These are phyloP conservation scores for Umbelopsis ramanniana DNA, from an alignment of 192 early-diverging fungal genomes.

Conservation along the genomic window DNA sequence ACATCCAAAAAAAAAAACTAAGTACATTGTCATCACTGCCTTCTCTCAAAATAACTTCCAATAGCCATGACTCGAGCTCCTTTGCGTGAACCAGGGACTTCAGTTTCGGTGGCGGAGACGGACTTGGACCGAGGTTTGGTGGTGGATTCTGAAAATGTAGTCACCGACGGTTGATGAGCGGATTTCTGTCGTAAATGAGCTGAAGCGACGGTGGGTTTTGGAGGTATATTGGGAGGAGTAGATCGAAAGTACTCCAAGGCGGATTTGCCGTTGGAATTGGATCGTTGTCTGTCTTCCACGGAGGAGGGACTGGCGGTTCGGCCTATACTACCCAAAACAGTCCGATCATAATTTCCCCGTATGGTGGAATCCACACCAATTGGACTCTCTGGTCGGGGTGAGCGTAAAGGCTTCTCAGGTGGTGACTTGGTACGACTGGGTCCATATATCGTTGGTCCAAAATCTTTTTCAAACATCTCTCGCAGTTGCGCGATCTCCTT, in stretches of 20 bases:
- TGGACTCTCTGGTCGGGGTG: not conserved
- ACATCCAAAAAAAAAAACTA: not conserved
- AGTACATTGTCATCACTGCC: not conserved
- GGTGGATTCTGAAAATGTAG: not conserved
- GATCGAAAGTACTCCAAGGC: slow-evolving; percentile 22
- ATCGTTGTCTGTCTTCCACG: not conserved
- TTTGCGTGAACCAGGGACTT: not conserved
- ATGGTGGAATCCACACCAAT: slow-evolving; percentile 1
- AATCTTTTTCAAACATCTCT: slow-evolving; percentile 18
- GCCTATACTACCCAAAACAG: not conserved
- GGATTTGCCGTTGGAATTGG: not conserved
- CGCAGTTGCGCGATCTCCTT: not conserved
- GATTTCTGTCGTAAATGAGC: slow-evolving; percentile 25
- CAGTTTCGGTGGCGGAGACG: slow-evolving; percentile 22
- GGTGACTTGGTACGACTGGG: not conserved
- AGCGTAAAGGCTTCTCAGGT: not conserved
- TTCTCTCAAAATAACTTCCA: slow-evolving; percentile 33
- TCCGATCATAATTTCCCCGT: slow-evolving; percentile 16
- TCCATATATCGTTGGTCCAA: not conserved
- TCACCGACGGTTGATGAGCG: not conserved
- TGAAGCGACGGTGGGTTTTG: not conserved
- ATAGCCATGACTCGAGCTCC: slow-evolving; percentile 25
- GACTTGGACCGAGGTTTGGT: slow-evolving; percentile 37
- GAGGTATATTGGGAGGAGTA: not conserved
- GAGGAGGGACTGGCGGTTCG: not conserved